phyloP scores from a whole-genome alignment of 148 eudicot species.

The Nepenthes mirabilis region DNA sequence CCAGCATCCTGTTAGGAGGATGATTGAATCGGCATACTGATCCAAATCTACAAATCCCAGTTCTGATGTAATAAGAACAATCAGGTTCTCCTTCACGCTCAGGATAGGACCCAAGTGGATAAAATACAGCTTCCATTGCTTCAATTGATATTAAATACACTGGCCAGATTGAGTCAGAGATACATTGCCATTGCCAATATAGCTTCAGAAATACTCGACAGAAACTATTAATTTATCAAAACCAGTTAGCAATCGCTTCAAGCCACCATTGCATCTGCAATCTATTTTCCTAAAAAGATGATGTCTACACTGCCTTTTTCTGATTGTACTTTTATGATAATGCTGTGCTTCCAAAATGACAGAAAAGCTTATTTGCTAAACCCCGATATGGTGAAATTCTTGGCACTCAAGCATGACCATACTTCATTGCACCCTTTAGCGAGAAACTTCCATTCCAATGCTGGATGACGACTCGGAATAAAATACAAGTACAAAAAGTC shows the following conservation, averaged over 20 bases:
- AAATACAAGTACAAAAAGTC: too few species aligned
- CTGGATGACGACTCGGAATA: too few species aligned
- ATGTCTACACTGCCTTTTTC: too few species aligned
- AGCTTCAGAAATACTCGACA: conserved; percentile 4
- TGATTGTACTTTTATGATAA: too few species aligned
- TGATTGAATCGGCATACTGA: conserved; percentile 84
- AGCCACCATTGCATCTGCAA: too few species aligned
- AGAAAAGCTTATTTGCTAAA: too few species aligned
- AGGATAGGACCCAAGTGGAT: conserved; percentile 73
- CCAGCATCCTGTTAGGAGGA: conserved; percentile 84
- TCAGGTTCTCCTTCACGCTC: conserved; percentile 94
- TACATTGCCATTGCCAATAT: conserved; percentile 6
- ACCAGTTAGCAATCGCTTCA: neutral
- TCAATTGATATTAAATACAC: conserved; percentile 53
- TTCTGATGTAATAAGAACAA: conserved; percentile 90
- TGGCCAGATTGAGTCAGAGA: conserved; percentile 65
- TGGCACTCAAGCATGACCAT: too few species aligned
- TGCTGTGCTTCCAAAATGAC: too few species aligned
- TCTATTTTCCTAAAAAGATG: too few species aligned
- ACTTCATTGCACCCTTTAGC: too few species aligned
- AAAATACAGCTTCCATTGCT: conserved; percentile 59
- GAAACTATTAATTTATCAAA: conserved; percentile 2
- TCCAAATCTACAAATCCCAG: conserved; percentile 95
- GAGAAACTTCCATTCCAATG: too few species aligned
- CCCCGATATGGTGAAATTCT: too few species aligned